These are phyloP conservation scores for Phytophthora parvispora DNA, from an alignment of 352 stramenopile species.

Conservation along the genomic window DNA sequence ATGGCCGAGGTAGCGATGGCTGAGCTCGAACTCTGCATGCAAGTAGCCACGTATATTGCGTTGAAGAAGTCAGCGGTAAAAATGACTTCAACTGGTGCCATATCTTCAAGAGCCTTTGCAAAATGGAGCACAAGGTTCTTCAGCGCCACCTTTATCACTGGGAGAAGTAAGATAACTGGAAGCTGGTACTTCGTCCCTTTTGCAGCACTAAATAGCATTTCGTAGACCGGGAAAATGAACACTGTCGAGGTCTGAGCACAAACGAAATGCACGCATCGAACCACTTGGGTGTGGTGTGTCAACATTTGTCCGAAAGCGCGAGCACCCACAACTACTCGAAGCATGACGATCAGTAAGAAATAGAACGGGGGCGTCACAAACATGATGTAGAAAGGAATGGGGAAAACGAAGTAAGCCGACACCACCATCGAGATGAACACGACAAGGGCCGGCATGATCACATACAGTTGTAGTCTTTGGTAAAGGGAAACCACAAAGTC, in stretches of 20 bases:
- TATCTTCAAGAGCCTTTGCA: slow-evolving; percentile 12
- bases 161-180: slow-evolving; percentile 12
- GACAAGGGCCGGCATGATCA: background rate
- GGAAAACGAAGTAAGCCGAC: background rate
- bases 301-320: slow-evolving; percentile 9
- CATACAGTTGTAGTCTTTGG: background rate
- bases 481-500: background rate
- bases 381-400: slow-evolving; percentile 11
- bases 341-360: slow-evolving; percentile 3
- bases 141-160: slow-evolving; percentile 32
- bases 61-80: slow-evolving; percentile 30
- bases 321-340: slow-evolving; percentile 3
- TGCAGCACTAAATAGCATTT: slow-evolving; percentile 4
- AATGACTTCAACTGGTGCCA: slow-evolving; percentile 14
- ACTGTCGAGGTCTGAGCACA: slow-evolving; percentile 5
- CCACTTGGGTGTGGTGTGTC: background rate
- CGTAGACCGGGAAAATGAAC: slow-evolving; percentile 21
- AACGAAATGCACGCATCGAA: slow-evolving; percentile 13
- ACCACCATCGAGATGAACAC: background rate
- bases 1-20: slow-evolving; percentile 5
- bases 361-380: slow-evolving; percentile 5
- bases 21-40: slow-evolving; percentile 22
- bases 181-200: slow-evolving; percentile 4
- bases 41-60: slow-evolving; percentile 14
- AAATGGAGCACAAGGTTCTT: slow-evolving; percentile 20